Evolutionary conservation across 805 yeast species (phyloP).

Genomic region (Teunomyces kruisii): DNA sequence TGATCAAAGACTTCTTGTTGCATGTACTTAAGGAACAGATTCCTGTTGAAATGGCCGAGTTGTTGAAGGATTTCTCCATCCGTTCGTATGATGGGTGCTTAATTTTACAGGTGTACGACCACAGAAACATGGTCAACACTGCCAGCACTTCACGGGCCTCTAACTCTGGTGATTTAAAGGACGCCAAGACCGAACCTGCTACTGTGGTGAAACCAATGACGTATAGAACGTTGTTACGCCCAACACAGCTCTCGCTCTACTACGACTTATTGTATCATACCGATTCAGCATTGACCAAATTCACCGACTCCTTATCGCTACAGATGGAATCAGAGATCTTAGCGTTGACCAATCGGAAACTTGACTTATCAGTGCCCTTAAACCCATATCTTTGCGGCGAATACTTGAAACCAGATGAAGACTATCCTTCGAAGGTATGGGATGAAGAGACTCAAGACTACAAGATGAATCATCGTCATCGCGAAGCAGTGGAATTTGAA

Average conservation of each 20-base stretch:
- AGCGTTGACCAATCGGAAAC: slow-evolving; percentile 71
- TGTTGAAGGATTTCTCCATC: slow-evolving; percentile 81
- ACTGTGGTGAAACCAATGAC: slow-evolving; percentile 56
- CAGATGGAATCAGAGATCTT: slow-evolving; percentile 88
- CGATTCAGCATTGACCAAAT: slow-evolving; percentile 68
- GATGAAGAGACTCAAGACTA: slow-evolving; percentile 34
- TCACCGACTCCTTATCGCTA: slow-evolving; percentile 75
- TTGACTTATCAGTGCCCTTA: slow-evolving; percentile 71
- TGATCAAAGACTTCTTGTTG: slow-evolving; percentile 75
- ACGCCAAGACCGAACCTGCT: not conserved
- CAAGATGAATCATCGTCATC: slow-evolving; percentile 28
- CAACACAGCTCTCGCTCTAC: slow-evolving; percentile 77
- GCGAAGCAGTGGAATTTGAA: slow-evolving; percentile 30
- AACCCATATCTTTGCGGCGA: slow-evolving; percentile 60
- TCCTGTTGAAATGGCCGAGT: slow-evolving; percentile 87
- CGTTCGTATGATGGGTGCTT: slow-evolving; percentile 88
- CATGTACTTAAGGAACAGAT: slow-evolving; percentile 79
- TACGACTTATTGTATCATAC: slow-evolving; percentile 85
- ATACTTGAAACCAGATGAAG: slow-evolving; percentile 47
- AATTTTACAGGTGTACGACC: slow-evolving; percentile 84
- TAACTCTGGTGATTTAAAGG: not conserved
- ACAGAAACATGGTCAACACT: slow-evolving; percentile 49
- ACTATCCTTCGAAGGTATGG: slow-evolving; percentile 47
- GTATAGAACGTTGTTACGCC: slow-evolving; percentile 74
- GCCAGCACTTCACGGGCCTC: not conserved